A percentile compares a stretch with the other conserved stretches of the same genome.
Conservation (phyloP, 2,329 filamentous ascomycete species). For the Leptographium wingfieldii region DNA sequence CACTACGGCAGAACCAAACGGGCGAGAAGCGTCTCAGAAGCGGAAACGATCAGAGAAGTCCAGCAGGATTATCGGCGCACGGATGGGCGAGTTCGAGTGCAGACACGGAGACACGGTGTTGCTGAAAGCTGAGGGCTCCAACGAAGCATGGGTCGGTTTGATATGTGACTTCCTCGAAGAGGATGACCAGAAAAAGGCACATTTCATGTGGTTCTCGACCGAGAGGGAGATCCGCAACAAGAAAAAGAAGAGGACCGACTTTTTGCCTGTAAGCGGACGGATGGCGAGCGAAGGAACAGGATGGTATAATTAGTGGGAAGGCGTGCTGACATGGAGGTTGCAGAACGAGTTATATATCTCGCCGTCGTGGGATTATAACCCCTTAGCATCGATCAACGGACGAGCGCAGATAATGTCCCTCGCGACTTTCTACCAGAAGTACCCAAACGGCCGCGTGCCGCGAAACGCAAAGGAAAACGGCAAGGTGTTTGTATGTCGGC, state of each 20-base stretch:
- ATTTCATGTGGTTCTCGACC: slow-evolving; percentile 93
- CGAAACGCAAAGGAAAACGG: slow-evolving; percentile 61
- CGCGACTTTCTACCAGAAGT: slow-evolving; percentile 51
- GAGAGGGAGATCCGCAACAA: slow-evolving; percentile 80
- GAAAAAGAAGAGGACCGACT: slow-evolving; percentile 71
- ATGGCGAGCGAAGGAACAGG: background rate
- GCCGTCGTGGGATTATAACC: slow-evolving; percentile 74
- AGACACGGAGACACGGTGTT: slow-evolving; percentile 71
- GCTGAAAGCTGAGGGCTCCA: slow-evolving; percentile 73
- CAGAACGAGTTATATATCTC: slow-evolving; percentile 90
- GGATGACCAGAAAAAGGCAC: slow-evolving; percentile 60
- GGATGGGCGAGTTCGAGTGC: slow-evolving; percentile 71
- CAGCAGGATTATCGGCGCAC: slow-evolving; percentile 61
- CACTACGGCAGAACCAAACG: slow-evolving; percentile 4
- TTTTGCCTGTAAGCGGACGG: slow-evolving; percentile 42
- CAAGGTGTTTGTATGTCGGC: slow-evolving; percentile 79
- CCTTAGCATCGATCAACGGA: slow-evolving; percentile 79
- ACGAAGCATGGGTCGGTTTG: slow-evolving; percentile 86
- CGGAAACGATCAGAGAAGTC: slow-evolving; percentile 24
- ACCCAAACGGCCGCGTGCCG: slow-evolving; percentile 64
- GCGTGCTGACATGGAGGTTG: background rate
- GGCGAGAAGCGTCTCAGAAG: slow-evolving; percentile 2
- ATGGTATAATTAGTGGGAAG: background rate
- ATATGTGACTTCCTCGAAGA: slow-evolving; percentile 72
- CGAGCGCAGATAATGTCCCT: slow-evolving; percentile 71